A percentile compares a stretch with the other conserved stretches of the same genome.
These are phyloP conservation scores for Populus tremula DNA, from an alignment of 345 rosid species.

Conservation along the genomic window DNA sequence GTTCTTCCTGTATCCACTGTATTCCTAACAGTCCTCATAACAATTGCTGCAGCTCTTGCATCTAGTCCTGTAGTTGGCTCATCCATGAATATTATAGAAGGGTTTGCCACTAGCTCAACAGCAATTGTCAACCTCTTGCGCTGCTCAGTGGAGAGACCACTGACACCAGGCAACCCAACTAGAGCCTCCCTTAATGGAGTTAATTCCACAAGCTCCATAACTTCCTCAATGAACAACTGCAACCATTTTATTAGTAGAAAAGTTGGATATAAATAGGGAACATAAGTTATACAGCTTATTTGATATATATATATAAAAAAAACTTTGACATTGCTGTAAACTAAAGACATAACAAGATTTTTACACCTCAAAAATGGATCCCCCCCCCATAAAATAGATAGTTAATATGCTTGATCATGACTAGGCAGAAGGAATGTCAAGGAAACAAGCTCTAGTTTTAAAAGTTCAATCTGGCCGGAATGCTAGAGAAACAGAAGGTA, in stretches of 20 bases:
- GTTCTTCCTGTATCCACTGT: conserved; percentile 92
- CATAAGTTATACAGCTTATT: too few species aligned
- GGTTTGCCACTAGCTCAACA: conserved; percentile 89
- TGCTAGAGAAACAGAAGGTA: too few species aligned
- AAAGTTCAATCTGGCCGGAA: too few species aligned
- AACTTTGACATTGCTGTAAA: too few species aligned
- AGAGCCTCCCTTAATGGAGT: conserved; percentile 52
- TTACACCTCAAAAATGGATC: too few species aligned
- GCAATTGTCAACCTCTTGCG: conserved; percentile 92
- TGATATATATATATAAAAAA: too few species aligned
- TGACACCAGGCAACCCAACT: conserved; percentile 79
- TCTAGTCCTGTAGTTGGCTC: conserved; percentile 95
- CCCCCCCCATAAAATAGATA: too few species aligned
- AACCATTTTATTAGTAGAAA: neutral
- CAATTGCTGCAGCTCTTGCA: conserved; percentile 94
- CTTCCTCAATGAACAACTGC: conserved; percentile 53
- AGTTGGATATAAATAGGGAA: neutral
- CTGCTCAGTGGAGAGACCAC: conserved; percentile 79
- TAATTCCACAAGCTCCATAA: conserved; percentile 86
- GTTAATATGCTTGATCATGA: too few species aligned
- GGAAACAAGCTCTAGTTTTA: too few species aligned
- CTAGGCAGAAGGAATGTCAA: too few species aligned
- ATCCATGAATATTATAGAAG: conserved; percentile 91
- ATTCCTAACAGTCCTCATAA: conserved; percentile 85
- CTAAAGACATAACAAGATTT: too few species aligned